These are phyloP conservation scores for Lupinus albus DNA, from an alignment of 306 rosid species.

Conservation along the genomic window DNA sequence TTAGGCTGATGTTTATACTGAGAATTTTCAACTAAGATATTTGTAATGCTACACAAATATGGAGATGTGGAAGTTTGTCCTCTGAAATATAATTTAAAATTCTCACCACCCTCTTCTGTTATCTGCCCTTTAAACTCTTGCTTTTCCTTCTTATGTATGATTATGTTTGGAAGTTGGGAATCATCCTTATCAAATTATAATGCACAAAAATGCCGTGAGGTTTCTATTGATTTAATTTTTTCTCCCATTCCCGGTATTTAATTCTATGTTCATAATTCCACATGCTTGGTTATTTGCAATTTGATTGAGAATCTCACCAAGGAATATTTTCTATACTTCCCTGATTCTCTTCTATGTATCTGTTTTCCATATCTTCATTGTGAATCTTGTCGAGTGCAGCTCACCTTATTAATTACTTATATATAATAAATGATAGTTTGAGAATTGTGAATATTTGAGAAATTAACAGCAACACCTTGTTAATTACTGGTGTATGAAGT, in stretches of 20 bases:
- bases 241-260: background rate
- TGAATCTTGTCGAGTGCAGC: background rate
- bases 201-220: slow-evolving; percentile 30
- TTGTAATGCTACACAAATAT: slow-evolving; percentile 40
- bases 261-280: background rate
- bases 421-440: background rate
- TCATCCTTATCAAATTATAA: slow-evolving; percentile 5
- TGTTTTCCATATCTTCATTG: background rate
- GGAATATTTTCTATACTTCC: background rate
- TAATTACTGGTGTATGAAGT: too few relatives aligned
- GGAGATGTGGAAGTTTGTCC: slow-evolving; percentile 30
- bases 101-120: background rate
- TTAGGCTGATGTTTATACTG: slow-evolving; percentile 59
- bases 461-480: too few relatives aligned
- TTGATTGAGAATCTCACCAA: background rate
- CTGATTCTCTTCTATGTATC: background rate
- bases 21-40: slow-evolving; percentile 30
- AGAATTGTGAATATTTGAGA: too few relatives aligned
- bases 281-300: background rate
- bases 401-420: too few relatives aligned
- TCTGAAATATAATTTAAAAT: slow-evolving; percentile 29
- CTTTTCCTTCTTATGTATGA: slow-evolving; percentile 27
- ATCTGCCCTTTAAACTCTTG: slow-evolving; percentile 31
- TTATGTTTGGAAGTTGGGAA: slow-evolving; percentile 15
- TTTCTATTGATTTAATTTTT: background rate